phyloP scores from a whole-genome alignment of 139 green algal genomes.

The Coelastrella sp. region DNA sequence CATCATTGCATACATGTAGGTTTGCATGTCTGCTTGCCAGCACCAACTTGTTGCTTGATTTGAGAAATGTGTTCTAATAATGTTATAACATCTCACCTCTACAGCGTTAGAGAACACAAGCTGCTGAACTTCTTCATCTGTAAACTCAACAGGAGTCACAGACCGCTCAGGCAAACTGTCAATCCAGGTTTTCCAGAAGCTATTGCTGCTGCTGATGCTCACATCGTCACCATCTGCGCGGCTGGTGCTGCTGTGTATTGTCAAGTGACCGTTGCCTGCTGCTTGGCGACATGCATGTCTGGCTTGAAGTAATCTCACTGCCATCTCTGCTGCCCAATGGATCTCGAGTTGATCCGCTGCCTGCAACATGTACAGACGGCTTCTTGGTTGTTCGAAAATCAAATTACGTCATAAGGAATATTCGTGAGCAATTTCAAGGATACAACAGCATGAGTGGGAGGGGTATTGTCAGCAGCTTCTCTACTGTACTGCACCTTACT shows the following conservation, averaged over 20 bases:
- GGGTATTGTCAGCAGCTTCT: too few relatives aligned
- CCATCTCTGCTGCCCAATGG: conserved; percentile 45
- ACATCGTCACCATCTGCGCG: neutral
- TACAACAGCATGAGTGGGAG: too few relatives aligned
- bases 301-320: conserved; percentile 30
- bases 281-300: neutral
- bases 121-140: conserved; percentile 36
- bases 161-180: neutral
- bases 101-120: conserved; percentile 30
- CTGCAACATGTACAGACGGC: neutral
- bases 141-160: conserved; percentile 39
- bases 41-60: too few relatives aligned
- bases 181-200: conserved; percentile 4
- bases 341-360: conserved; percentile 13
- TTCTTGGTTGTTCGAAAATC: neutral
- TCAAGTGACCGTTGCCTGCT: too few relatives aligned
- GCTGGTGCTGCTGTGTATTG: conserved; percentile 17
- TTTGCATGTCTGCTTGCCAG: too few relatives aligned
- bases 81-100: neutral
- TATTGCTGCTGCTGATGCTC: neutral
- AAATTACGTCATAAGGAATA: too few relatives aligned
- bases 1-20: too few relatives aligned
- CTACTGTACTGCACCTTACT: neutral
- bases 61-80: too few relatives aligned
- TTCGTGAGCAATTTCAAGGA: too few relatives aligned